Base-by-base conservation (phyloP, 257 asterid genomes). In the Fraxinus americana region DNA sequence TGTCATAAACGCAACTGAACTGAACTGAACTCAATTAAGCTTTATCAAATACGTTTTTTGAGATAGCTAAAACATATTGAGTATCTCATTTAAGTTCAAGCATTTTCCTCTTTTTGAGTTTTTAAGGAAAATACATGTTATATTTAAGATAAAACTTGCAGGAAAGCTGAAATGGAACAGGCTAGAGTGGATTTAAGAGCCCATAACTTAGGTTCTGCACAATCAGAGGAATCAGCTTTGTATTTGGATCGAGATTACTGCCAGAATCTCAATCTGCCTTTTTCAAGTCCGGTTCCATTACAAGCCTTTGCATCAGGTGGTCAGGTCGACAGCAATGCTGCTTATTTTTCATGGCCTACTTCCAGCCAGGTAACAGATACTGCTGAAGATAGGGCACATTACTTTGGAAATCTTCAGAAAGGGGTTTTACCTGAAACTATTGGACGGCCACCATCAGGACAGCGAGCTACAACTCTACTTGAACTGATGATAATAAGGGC, bases 271-370 rank as follows among this genome's bases (percentile, higher is more conserved):
- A 82, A 86, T 82, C 82, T 74, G n/a, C 87, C 79, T 50, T 87
- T 84, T 70, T 82, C 91, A 71, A 90, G 90, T 82, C 90, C 91
- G 17, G 86, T 85, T 11, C 89, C 90, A 66, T 75, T 88, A 57
- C 97, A 89, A 87, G 89, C 90, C 74, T 89, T 89, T 80, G 82
- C 96, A 74, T 90, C 94, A 17, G 87, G 90, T 78, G 90, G 92
- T 63, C 97, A 90, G 86, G 87, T 83, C 30, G 99, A 96, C 85
- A 93, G 87, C 85, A 96, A 85, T 79, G 96, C 98, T 70, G 94
- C 98, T 75, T 96, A 92, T 88, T 93, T 96, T 83, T 96, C 97
- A 35, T 96, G 99, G 99, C 99, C 99, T 43, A 88, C 91, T 73
- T 90, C 89, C 32, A 80, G 82, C 76, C 92, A 92, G 76, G 87